A percentile compares a stretch with the other conserved stretches of the same genome.
Evolutionary conservation across 129 eudicot genomes (phyloP).

Genomic region (Oenanthe sinensis): DNA sequence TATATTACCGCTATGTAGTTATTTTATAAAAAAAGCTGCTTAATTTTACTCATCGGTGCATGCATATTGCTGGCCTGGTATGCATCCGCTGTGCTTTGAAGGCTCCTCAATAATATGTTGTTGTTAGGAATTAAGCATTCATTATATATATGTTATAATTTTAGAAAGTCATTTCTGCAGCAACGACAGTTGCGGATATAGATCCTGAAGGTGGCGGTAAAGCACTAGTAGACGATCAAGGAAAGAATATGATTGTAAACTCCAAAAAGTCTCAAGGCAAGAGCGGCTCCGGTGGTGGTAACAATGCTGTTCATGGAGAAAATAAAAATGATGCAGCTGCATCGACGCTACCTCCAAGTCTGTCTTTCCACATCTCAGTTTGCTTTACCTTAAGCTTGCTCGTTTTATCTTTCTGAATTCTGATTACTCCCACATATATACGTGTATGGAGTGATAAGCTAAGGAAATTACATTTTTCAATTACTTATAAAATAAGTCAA

Average conservation of each 20-base stretch:
- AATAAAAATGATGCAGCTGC: slow-evolving; percentile 8
- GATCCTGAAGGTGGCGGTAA: neutral
- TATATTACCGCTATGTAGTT: too few relatives aligned
- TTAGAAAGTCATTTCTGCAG: neutral
- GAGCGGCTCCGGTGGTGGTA: slow-evolving; percentile 33
- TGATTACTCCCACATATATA: neutral
- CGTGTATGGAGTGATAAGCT: neutral
- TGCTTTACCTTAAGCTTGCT: slow-evolving; percentile 19
- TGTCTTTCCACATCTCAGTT: slow-evolving; percentile 8
- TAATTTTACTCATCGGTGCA: too few relatives aligned
- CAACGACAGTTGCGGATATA: neutral
- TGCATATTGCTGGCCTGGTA: too few relatives aligned
- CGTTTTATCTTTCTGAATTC: slow-evolving; percentile 18
- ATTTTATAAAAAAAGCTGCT: too few relatives aligned
- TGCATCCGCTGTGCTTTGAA: too few relatives aligned
- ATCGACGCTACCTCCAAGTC: neutral
- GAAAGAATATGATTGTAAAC: neutral
- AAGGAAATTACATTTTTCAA: too few relatives aligned
- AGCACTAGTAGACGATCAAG: neutral
- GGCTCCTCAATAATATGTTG: too few relatives aligned
- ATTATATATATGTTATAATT: neutral
- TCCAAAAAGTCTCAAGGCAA: slow-evolving; percentile 16
- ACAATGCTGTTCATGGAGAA: slow-evolving; percentile 23
- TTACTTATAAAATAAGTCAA: too few relatives aligned
- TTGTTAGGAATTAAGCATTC: neutral